Evolutionary conservation across 768 basidiomycete genomes (phyloP), one percentile per base, ranked within the genome.

Genomic region (Pleurotus djamor): DNA sequence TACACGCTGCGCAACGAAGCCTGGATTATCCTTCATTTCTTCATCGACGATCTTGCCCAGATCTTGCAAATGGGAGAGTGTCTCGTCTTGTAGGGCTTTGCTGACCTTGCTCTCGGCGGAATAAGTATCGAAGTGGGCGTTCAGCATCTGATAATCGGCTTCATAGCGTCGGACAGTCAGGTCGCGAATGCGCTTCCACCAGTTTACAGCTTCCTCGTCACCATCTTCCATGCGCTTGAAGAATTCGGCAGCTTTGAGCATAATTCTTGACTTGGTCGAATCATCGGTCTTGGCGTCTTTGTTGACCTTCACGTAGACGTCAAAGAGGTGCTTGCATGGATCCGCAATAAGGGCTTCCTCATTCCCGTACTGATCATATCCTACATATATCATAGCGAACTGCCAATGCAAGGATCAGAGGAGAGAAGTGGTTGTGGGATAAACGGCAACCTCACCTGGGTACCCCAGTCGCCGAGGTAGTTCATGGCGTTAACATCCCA

Each of bases 391-490:
- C 35, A 78, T 59, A 44, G 72, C 73, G 65, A 58, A 48, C 32
- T 55, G 4, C 2, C 8, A 52, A 35, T 32, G 9, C 4, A 4
- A 10, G 48, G 16, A 4, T 35, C 51, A 52, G 33, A 52, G 21
- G 21, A 3, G 3, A 35, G 8, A 3, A n/a, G 13, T 2, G 28
- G 12, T 21, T 4, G 7, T 5, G 35, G 4, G 33, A 33, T 1
- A 12, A 4, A 38, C 4, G 51, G 5, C 1, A 6, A 13, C 36
- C 10, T 28, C 17, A 75, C 75, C 63, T 78, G 75, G 49, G 74
- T 76, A 54, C 76, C 76, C 75, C 75, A 76, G 61, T 76, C 74
- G 37, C 75, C 74, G 28, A 67, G 61, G 41, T 77, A 77, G 65
- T 78, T 77, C 66, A 75, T 63, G 7, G 73, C 57, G 44, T 71